Percentiles rank a stretch among this genome's conserved stretches.
phyloP scores from a whole-genome alignment of 2,329 filamentous ascomycete species.

The Xylariales sp. region DNA sequence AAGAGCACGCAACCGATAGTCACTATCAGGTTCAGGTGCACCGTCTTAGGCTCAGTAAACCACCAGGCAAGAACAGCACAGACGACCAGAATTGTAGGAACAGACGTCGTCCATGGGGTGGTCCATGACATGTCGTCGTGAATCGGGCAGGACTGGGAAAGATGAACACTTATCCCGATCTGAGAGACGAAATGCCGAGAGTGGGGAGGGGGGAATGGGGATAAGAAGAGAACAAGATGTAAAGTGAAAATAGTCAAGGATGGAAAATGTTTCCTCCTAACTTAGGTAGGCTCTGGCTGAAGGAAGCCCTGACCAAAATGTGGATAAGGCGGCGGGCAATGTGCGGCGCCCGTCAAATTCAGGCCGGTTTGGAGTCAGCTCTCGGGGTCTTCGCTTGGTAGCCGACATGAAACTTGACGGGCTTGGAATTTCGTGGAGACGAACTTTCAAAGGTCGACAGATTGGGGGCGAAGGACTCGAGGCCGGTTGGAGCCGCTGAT shows the following conservation, averaged over 20 bases:
- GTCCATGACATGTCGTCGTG: slow-evolving; percentile 45
- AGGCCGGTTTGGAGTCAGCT: too few species aligned
- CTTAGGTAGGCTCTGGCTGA: background rate
- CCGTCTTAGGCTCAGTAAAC: slow-evolving; percentile 39
- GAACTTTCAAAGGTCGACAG: too few species aligned
- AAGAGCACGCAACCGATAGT: slow-evolving; percentile 35
- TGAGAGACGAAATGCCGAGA: background rate
- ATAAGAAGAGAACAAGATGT: background rate
- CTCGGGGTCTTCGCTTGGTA: too few species aligned
- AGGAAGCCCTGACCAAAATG: background rate
- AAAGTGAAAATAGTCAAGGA: background rate
- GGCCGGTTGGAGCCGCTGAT: too few species aligned
- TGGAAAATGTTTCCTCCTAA: slow-evolving; percentile 6
- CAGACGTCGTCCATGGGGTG: slow-evolving; percentile 38
- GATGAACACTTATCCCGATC: slow-evolving; percentile 4
- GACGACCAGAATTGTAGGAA: slow-evolving; percentile 39
- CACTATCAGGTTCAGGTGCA: slow-evolving; percentile 37
- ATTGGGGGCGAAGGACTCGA: too few species aligned
- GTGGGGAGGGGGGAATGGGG: slow-evolving; percentile 4
- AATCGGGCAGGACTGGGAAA: slow-evolving; percentile 19
- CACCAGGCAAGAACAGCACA: slow-evolving; percentile 39
- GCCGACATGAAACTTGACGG: too few species aligned
- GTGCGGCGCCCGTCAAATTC: background rate
- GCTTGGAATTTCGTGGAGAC: too few species aligned
- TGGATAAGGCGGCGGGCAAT: background rate